A percentile compares a stretch with the other conserved stretches of the same genome.
Evolutionary conservation across 108 stramenopile genomes (phyloP).

Genomic region (Stephanodiscus minutulus): DNA sequence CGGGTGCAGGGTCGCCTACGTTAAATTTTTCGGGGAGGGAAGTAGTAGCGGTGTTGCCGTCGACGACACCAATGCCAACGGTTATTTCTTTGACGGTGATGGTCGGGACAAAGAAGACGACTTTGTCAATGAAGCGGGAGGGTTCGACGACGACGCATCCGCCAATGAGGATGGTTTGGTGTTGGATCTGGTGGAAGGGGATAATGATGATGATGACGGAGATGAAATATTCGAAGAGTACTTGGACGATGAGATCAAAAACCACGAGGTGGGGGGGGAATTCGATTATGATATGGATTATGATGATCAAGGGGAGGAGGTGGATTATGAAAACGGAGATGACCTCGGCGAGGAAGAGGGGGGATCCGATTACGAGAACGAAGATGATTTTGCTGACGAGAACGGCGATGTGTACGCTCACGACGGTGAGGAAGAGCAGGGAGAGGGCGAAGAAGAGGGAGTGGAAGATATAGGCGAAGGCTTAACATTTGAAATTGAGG

Average conservation of each 20-base stretch:
- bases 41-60: neutral
- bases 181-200: no score
- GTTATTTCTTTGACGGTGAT: no score
- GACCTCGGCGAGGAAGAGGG: neutral
- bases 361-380: neutral
- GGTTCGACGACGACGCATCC: no score
- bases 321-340: neutral
- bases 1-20: neutral
- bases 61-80: no score
- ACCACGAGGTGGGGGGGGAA: no score
- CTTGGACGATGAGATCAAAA: conserved; percentile 5
- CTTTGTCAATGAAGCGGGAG: no score
- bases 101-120: no score
- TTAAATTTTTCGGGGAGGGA: neutral
- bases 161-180: no score
- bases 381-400: neutral
- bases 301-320: conserved; percentile 1
- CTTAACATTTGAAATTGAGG: neutral
- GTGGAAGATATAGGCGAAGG: neutral
- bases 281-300: no score
- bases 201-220: neutral
- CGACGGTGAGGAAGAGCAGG: neutral
- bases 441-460: neutral
- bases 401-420: neutral
- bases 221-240: conserved; percentile 9